These are phyloP conservation scores for Vicia sativa DNA, from an alignment of 306 rosid genomes.

Conservation along the genomic window DNA sequence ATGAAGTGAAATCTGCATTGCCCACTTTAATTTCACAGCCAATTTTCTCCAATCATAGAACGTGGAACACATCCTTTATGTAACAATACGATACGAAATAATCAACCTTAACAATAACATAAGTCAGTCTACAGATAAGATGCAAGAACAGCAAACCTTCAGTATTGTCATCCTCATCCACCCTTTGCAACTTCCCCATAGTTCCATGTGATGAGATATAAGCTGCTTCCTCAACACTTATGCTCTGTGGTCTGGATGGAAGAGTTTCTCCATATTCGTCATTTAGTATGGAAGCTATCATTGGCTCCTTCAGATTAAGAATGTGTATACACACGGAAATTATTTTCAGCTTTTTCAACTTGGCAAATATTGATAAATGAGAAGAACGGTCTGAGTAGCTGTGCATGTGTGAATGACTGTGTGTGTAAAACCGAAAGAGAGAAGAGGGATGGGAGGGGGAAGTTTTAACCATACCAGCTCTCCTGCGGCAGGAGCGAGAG, in stretches of 20 bases:
- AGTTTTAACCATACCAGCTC: conserved; percentile 60
- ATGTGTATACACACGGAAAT: conserved; percentile 25
- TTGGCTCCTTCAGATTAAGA: conserved; percentile 54
- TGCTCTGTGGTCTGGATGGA: conserved; percentile 67
- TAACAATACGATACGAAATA: conserved; percentile 18
- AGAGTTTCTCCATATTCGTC: conserved; percentile 88
- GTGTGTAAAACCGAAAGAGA: not conserved
- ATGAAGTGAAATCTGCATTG: not conserved
- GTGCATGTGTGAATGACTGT: not conserved
- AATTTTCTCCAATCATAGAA: too few relatives aligned
- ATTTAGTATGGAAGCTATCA: conserved; percentile 50
- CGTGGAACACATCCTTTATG: conserved; percentile 12
- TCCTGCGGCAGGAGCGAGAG: conserved; percentile 55
- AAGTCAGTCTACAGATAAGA: conserved; percentile 25
- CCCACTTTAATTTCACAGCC: too few relatives aligned
- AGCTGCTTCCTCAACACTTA: conserved; percentile 50
- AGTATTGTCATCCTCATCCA: conserved; percentile 48
- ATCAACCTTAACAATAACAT: conserved; percentile 21
- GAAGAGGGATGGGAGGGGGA: not conserved
- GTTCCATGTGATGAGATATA: conserved; percentile 52
- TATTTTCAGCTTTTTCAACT: conserved; percentile 17
- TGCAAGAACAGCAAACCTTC: conserved; percentile 67
- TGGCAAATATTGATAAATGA: conserved; percentile 12
- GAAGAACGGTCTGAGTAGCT: not conserved
- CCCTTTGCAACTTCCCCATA: conserved; percentile 50